Percentiles rank a stretch among this genome's conserved stretches.
Conservation (phyloP, 1,284 basidiomycete genomes). For the Ganoderma resinaceum region DNA sequence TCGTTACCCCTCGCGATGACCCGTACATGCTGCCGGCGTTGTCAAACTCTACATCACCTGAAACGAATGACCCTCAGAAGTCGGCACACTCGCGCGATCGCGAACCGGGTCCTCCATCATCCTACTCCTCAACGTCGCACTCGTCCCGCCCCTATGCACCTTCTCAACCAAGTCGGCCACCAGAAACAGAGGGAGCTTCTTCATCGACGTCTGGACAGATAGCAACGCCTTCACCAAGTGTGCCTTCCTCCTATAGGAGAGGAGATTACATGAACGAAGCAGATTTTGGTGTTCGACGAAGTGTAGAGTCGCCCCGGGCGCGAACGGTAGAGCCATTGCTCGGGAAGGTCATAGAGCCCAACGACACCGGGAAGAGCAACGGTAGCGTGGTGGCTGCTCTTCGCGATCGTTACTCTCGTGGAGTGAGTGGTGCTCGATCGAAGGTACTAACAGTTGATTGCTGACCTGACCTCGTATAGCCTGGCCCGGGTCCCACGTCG, state of each 20-base stretch:
- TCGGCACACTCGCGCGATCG: slow-evolving; percentile 14
- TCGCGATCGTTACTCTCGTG: slow-evolving; percentile 64
- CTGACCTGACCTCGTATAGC: slow-evolving; percentile 3
- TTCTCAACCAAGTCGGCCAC: background rate
- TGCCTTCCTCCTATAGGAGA: slow-evolving; percentile 27
- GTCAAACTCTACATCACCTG: background rate
- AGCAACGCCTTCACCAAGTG: slow-evolving; percentile 3
- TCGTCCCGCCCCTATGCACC: slow-evolving; percentile 3
- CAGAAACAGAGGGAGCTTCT: background rate
- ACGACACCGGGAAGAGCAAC: slow-evolving; percentile 49
- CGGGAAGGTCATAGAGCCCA: slow-evolving; percentile 36
- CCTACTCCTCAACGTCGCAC: slow-evolving; percentile 11
- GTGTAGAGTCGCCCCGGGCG: slow-evolving; percentile 16
- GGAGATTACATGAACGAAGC: slow-evolving; percentile 45
- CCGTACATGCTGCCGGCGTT: slow-evolving; percentile 6
- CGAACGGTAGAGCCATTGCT: slow-evolving; percentile 31
- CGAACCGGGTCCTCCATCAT: background rate
- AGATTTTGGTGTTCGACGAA: slow-evolving; percentile 45
- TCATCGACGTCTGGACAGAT: background rate
- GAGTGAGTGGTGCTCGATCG: slow-evolving; percentile 48
- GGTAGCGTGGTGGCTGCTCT: slow-evolving; percentile 73
- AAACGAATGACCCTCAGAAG: background rate
- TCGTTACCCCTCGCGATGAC: slow-evolving; percentile 22
- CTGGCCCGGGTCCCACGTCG: slow-evolving; percentile 57
- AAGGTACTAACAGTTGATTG: background rate